A percentile compares a stretch with the other conserved stretches of the same genome.
Conservation (phyloP, 768 basidiomycete species). For the Russula earlei region DNA sequence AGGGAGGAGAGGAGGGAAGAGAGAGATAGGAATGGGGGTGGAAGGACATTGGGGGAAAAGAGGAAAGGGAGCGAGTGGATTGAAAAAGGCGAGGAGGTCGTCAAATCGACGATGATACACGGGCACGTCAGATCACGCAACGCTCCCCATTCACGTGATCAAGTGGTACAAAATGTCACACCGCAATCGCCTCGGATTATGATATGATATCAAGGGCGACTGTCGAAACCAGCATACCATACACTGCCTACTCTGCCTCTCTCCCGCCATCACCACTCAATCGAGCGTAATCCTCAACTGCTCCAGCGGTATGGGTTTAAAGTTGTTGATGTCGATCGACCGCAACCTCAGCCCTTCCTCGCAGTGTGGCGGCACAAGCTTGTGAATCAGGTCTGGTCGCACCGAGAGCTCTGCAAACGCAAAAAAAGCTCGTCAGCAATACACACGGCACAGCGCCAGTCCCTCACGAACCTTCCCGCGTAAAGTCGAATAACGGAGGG, state of each 20-base stretch:
- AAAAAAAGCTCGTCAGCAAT: not conserved
- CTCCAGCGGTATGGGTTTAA: constrained; percentile 96
- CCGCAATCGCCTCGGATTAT: constrained; percentile 1
- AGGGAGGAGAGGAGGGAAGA: constrained; percentile 30
- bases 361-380: constrained; percentile 83
- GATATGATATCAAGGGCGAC: constrained; percentile 7
- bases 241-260: not conserved
- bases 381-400: constrained; percentile 86
- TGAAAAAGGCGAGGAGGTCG: not conserved
- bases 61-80: constrained; percentile 38
- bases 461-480: constrained; percentile 72
- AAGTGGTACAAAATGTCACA: not conserved
- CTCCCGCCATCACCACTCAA: constrained; percentile 26
- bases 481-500: constrained; percentile 90
- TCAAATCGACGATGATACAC: not conserved
- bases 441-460: not conserved
- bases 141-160: not conserved
- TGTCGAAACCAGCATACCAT: constrained; percentile 8
- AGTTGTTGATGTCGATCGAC: constrained; percentile 80
- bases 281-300: constrained; percentile 91
- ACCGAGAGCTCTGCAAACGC: constrained; percentile 75
- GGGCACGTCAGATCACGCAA: constrained; percentile 6
- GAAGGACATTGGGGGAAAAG: constrained; percentile 72
- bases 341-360: constrained; percentile 83
- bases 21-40: too few species aligned